Conservation (phyloP, 371 early-diverging fungal species). For the Zancudomyces culisetae region DNA sequence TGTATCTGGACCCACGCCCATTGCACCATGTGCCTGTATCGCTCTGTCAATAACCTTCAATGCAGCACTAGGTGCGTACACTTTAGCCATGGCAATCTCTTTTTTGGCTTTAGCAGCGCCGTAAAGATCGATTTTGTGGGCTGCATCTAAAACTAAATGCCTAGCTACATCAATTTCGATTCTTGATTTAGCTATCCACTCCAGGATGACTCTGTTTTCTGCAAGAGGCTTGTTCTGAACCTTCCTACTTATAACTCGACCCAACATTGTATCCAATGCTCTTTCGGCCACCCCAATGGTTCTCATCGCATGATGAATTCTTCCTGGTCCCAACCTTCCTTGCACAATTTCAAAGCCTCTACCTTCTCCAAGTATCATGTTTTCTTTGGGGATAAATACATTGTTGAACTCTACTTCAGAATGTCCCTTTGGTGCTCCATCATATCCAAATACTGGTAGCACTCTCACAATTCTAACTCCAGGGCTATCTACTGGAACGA, state of each 20-base stretch:
- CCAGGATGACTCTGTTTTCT: constrained; percentile 58
- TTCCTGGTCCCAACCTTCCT: constrained; percentile 82
- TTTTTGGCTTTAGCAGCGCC: constrained; percentile 69
- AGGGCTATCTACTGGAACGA: constrained; percentile 72
- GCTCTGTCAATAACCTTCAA: constrained; percentile 60
- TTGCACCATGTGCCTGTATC: constrained; percentile 85
- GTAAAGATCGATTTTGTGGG: constrained; percentile 65
- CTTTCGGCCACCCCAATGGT: constrained; percentile 87
- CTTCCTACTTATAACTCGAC: constrained; percentile 65
- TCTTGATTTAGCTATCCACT: constrained; percentile 65
- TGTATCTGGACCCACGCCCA: constrained; percentile 69
- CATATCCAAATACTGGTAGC: constrained; percentile 78
- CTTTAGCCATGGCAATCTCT: constrained; percentile 90
- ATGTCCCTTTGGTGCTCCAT: constrained; percentile 91
- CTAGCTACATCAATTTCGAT: constrained; percentile 81
- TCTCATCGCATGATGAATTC: constrained; percentile 57
- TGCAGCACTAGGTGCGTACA: constrained; percentile 62
- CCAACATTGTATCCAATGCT: constrained; percentile 62
- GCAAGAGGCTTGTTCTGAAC: constrained; percentile 71
- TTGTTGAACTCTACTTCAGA: constrained; percentile 78
- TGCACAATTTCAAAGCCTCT: constrained; percentile 94
- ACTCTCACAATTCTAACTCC: constrained; percentile 75
- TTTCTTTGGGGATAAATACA: constrained; percentile 68
- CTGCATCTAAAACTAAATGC: constrained; percentile 73
- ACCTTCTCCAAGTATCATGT: constrained; percentile 83